Evolutionary conservation across 257 asterid genomes (phyloP), one percentile per base, ranked within the genome.

Genomic region (Verbascum thapsus): DNA sequence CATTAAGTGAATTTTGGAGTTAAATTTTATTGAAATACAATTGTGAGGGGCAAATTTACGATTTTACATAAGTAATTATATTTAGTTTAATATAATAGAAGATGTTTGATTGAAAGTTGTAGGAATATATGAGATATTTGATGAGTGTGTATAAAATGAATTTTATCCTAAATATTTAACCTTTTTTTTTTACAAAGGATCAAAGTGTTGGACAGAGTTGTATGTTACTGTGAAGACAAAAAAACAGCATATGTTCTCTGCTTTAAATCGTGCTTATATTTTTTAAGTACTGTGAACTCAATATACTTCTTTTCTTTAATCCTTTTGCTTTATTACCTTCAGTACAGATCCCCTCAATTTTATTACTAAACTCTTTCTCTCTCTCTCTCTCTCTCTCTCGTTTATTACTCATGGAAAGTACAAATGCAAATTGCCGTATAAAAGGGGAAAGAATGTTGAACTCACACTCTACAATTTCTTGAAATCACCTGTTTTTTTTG

Each of bases 321-420:
- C 66, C 53, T 38, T 72, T 64, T 53, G 37, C 62, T n/a, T 69
- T 35, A 16, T 68, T 54, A 44, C 76, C 74, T 83, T 77, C 80
- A 66, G 78, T 73, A 50, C 67, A 70, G 84, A 59, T 69, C 80
- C n/a, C 81, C 58, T 76, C 80, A 67, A 19, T 50, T 56, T 78
- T 63, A 74, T 80, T 67, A 50, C 72, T n/a, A 4, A 1, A 23
- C 35, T 61, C 18, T 34, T 20, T 37, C 44, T 39, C 50, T 37
- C 50, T 23, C 71, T 6, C 26, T 40, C 20, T 56, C 66, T 61
- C 64, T 30, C 52, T 39, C 65, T 54, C 61, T 48, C 73, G 63
- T 75, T 81, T 66, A 77, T 67, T 67, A 57, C 70, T 68, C 61
- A 48, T 35, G 18, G 55, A 48, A 71, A 69, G 73, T 43, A 59